Percentiles rank a stretch among this genome's conserved stretches.
Conservation (phyloP, 2,329 filamentous ascomycete species). For the Aureobasidium mangrovei region DNA sequence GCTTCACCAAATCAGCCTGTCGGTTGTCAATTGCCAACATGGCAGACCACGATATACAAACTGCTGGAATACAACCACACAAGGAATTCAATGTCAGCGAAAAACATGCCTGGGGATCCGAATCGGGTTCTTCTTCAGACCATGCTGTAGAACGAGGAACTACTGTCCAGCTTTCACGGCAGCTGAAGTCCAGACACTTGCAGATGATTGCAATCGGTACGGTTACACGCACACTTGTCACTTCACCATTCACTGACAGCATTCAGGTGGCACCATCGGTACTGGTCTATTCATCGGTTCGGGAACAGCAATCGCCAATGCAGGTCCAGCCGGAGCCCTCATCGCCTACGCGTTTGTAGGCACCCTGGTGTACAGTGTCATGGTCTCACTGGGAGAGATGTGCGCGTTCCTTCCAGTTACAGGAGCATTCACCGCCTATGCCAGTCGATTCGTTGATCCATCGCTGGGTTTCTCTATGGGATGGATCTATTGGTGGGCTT, state of each 20-base stretch:
- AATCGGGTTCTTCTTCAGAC: conserved; percentile 2
- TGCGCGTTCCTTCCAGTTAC: conserved; percentile 53
- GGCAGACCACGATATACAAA: not conserved
- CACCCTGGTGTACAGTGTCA: conserved; percentile 38
- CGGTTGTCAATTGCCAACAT: not conserved
- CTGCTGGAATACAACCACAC: not conserved
- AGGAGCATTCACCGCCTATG: conserved; percentile 45
- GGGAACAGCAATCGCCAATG: conserved; percentile 30
- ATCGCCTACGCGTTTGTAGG: conserved; percentile 38
- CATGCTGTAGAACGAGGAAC: conserved; percentile 10
- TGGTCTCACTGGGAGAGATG: conserved; percentile 47
- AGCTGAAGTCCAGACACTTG: conserved; percentile 28
- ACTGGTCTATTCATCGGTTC: conserved; percentile 34
- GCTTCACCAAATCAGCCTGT: not conserved
- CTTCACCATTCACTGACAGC: not conserved
- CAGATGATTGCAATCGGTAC: conserved; percentile 32
- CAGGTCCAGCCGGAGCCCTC: conserved; percentile 38
- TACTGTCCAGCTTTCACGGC: conserved; percentile 4
- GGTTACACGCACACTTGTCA: not conserved
- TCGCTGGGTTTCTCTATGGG: conserved; percentile 41
- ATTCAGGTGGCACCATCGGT: conserved; percentile 24
- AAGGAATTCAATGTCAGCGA: conserved; percentile 5
- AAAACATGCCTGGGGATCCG: conserved; percentile 2
- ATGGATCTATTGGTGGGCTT: conserved; percentile 37
- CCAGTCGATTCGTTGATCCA: conserved; percentile 37